These are phyloP conservation scores for Silene uniflora DNA, from an alignment of 148 eudicot species.

Conservation along the genomic window DNA sequence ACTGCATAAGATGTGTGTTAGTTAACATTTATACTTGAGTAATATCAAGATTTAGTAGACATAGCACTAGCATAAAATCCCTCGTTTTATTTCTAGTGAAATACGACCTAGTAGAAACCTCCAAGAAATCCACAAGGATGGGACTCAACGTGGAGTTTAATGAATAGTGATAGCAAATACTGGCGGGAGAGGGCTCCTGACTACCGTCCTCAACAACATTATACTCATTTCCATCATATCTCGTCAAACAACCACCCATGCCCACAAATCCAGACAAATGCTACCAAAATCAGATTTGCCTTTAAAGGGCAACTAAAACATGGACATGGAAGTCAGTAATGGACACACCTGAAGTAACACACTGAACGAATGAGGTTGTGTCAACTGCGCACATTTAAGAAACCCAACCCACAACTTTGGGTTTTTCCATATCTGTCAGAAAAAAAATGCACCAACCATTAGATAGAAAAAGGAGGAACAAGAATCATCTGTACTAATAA, in stretches of 20 bases:
- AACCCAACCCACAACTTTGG: constrained; percentile 99
- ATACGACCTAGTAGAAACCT: neutral
- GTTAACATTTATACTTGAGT: neutral
- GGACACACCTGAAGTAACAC: constrained; percentile 88
- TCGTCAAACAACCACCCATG: neutral
- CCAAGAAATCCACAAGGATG: neutral
- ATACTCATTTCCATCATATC: neutral
- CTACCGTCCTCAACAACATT: neutral
- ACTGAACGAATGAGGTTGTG: constrained; percentile 81
- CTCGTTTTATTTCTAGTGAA: neutral
- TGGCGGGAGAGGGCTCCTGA: no score
- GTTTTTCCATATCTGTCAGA: constrained; percentile 85
- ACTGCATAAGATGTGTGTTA: neutral
- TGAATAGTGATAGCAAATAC: neutral
- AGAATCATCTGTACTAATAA: neutral
- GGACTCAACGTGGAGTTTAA: neutral
- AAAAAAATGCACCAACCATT: constrained; percentile 17
- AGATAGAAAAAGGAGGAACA: constrained; percentile 15
- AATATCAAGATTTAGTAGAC: neutral
- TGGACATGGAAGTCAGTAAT: constrained; percentile 4
- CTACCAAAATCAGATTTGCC: neutral
- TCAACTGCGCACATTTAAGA: constrained; percentile 81
- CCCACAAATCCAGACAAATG: neutral
- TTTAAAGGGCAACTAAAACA: neutral
- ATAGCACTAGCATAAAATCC: neutral